Conservation (phyloP, 2,329 filamentous ascomycete genomes). For the Claviceps humidiphila region DNA sequence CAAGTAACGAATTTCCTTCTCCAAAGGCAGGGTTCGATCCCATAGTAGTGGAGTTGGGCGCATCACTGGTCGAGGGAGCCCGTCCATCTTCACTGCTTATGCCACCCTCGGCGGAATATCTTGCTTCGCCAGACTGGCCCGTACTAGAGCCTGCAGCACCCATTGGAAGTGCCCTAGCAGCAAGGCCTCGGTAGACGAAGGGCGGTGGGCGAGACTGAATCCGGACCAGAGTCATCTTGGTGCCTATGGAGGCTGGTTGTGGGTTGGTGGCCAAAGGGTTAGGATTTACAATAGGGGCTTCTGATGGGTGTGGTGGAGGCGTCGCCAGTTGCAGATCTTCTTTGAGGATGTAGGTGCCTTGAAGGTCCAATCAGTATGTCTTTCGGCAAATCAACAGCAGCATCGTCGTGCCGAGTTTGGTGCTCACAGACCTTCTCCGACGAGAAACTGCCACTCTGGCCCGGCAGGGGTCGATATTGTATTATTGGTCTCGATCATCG, state of each 20-base stretch:
- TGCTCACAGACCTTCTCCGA: slow-evolving; percentile 62
- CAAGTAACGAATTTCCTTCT: slow-evolving; percentile 67
- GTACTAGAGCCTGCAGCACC: slow-evolving; percentile 35
- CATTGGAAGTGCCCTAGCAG: slow-evolving; percentile 35
- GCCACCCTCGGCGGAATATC: slow-evolving; percentile 46
- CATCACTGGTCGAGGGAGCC: slow-evolving; percentile 40
- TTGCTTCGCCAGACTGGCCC: slow-evolving; percentile 47
- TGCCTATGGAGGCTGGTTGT: slow-evolving; percentile 71
- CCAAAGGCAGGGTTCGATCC: slow-evolving; percentile 60
- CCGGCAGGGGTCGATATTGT: slow-evolving; percentile 66
- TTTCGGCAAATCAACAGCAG: background rate
- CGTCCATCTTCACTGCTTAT: slow-evolving; percentile 43
- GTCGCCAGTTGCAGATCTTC: slow-evolving; percentile 89
- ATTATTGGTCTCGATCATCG: slow-evolving; percentile 91
- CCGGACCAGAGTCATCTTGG: slow-evolving; percentile 66
- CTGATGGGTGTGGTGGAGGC: slow-evolving; percentile 88
- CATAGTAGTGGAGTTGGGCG: slow-evolving; percentile 24
- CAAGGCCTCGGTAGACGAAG: slow-evolving; percentile 40
- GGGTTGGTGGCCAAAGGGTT: slow-evolving; percentile 83
- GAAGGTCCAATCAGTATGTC: slow-evolving; percentile 5
- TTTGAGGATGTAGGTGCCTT: slow-evolving; percentile 79
- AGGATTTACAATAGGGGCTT: slow-evolving; percentile 72
- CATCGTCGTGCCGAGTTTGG: background rate
- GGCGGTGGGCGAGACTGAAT: slow-evolving; percentile 50
- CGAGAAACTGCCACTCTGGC: slow-evolving; percentile 77